Base-by-base conservation (phyloP, 1,284 basidiomycete species). In the Gomphus bonarii region DNA sequence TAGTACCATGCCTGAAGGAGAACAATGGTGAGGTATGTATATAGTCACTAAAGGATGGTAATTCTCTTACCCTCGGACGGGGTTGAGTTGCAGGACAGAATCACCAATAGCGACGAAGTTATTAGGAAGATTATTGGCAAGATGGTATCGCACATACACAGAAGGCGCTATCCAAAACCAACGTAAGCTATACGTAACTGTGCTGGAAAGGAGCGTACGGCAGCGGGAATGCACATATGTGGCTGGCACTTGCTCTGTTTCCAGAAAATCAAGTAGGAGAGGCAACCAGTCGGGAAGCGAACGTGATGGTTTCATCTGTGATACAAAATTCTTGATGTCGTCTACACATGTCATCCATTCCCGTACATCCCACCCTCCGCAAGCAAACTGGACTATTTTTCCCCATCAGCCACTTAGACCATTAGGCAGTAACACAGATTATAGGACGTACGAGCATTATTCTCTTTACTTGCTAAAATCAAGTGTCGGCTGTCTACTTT, bases 41-140 rank as follows among this genome's bases (percentile, higher is more conserved):
- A 11, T 8, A 5, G 3, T 6, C n/a, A 44, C n/a, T n/a, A 44
- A 20, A 46, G 36, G 14, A 33, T 38, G 14, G 16, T n/a, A 22
- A 33, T 12, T 2, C 11, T 16, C 28, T 38, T 48, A 55, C 59
- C 59, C 59, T 53, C 40, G n/a, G 46, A 53, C 35, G 10, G 59
- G 59, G 44, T 60, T 58, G 5, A 58, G 4, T 8, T 36, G 60
- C 56, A 65, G 63, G 12, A 61, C 57, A 22, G 63, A 60, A 44
- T 67, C 65, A 11, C 65, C 65, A 14, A 67, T 3, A 5, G 63
- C 64, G 25, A 65, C 49, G 44, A 60, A 65, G 50, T 67, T 66
- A 6, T 59, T 55, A 11, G 65, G 66, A 2, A 66, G 54, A 30
- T 62, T 50, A 16, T 52, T 54, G 14, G 56, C 63, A 14, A 31